Base-by-base conservation (phyloP, 1,284 basidiomycete species). In the Volvariella surrecta region DNA sequence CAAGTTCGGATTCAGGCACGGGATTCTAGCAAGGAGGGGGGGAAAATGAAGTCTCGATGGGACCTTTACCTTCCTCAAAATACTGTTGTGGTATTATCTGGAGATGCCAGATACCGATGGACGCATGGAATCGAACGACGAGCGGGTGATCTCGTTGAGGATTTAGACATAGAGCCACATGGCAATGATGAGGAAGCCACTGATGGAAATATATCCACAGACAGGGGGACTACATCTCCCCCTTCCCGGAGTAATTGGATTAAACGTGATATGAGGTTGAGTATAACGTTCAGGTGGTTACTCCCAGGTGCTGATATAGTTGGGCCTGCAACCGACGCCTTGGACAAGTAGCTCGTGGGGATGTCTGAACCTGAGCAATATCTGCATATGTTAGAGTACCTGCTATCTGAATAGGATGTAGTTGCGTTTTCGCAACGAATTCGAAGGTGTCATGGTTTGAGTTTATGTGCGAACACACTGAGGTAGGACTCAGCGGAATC, bases 251-350 rank as follows among this genome's bases (percentile, higher is more conserved):
- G 66, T 17, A 49, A 56, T 22, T 70, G 70, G 70, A 61, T 82
- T 15, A 55, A 66, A 44, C 66, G 87, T 45, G 69, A 68, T 2
- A 60, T 71, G 17, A 66, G 87, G 37, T 60, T 89, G 46, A 89
- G 86, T 55, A 69, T 90, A 40, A 90, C 87, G 3, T 81, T 87
- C 60, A 69, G 88, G 37, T 86, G 86, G 82, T 54, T 90, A 40
- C 67, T 87, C 9, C 76, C 80, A 16, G 85, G 84, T 0, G 87
- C 85, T 37, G 82, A 89, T 47, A 58, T 86, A 21, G 77, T 89
- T 11, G 85, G 85, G 2, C 39, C 31, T 16, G 17, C n/a, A n/a
- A n/a, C n/a, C n/a, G n/a, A n/a, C n/a, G n/a, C n/a, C n/a, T n/a
- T n/a, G n/a, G n/a, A n/a, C n/a, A n/a, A n/a, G n/a, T n/a, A n/a